phyloP scores from a whole-genome alignment of 2,329 filamentous ascomycete genomes.

The Epichloe scottii region DNA sequence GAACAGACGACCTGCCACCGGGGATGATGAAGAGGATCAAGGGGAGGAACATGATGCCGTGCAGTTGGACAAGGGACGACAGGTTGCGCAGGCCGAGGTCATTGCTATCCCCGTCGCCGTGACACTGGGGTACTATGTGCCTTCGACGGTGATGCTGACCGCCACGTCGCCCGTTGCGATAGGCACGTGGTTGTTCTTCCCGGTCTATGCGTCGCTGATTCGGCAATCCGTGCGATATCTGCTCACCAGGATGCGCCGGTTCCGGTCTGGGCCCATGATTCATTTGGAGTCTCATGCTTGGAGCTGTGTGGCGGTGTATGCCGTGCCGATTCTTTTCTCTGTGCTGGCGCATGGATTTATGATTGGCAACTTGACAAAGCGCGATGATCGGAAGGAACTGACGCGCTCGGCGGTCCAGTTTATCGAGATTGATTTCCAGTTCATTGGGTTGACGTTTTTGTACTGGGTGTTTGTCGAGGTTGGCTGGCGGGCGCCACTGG shows the following conservation, averaged over 20 bases:
- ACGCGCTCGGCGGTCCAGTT: conserved; percentile 33
- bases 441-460: conserved; percentile 33
- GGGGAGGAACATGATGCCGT: not conserved
- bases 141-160: conserved; percentile 32
- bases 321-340: conserved; percentile 31
- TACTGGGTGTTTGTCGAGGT: conserved; percentile 43
- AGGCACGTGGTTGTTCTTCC: conserved; percentile 39
- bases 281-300: conserved; percentile 31
- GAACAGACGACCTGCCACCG: conserved; percentile 1
- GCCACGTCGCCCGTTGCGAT: conserved; percentile 22
- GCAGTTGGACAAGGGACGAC: not conserved
- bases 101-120: conserved; percentile 42
- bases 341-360: conserved; percentile 29
- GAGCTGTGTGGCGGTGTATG: conserved; percentile 30
- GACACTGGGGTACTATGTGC: conserved; percentile 33
- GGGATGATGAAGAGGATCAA: not conserved
- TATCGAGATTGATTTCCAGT: conserved; percentile 33
- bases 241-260: conserved; percentile 14
- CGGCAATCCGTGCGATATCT: conserved; percentile 23
- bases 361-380: conserved; percentile 24
- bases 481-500: conserved; percentile 27
- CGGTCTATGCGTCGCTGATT: conserved; percentile 33
- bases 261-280: conserved; percentile 17
- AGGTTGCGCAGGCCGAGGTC: conserved; percentile 36
- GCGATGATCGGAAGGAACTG: conserved; percentile 36